Percentiles rank a stretch among this genome's conserved stretches.
These are phyloP conservation scores for Chaetomium strumarium DNA, from an alignment of 2,329 filamentous ascomycete species.

Conservation along the genomic window DNA sequence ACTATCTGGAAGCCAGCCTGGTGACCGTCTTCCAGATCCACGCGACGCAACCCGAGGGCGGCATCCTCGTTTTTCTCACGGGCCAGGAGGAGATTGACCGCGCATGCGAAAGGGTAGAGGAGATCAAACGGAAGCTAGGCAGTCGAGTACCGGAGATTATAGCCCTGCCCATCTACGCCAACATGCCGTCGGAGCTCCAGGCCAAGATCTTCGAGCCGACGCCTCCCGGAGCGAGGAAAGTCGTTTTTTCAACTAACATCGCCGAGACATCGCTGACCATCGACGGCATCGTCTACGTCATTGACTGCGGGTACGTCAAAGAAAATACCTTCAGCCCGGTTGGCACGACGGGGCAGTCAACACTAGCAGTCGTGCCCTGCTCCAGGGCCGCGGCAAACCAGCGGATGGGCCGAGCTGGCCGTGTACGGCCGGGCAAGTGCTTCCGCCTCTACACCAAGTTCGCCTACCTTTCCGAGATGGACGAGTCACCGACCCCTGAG, in stretches of 20 bases:
- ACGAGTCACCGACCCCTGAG: constrained; percentile 86
- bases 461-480: constrained; percentile 90
- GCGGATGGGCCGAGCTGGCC: constrained; percentile 83
- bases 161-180: constrained; percentile 90
- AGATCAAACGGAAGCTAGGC: constrained; percentile 82
- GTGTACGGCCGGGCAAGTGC: constrained; percentile 86
- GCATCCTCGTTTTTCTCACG: constrained; percentile 90
- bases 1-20: constrained; percentile 85
- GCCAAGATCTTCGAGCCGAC: constrained; percentile 93
- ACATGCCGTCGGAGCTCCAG: constrained; percentile 84
- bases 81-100: constrained; percentile 95
- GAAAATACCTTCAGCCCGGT: constrained; percentile 89
- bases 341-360: constrained; percentile 73
- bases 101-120: constrained; percentile 74
- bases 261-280: constrained; percentile 95
- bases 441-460: constrained; percentile 92
- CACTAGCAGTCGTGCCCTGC: constrained; percentile 82
- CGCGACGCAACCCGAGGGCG: constrained; percentile 74
- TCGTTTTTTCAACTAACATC: constrained; percentile 93
- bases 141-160: constrained; percentile 79
- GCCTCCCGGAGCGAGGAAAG: constrained; percentile 76
- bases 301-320: constrained; percentile 92
- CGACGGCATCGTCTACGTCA: constrained; percentile 92
- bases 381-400: constrained; percentile 91
- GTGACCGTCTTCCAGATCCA: constrained; percentile 96